Percentiles rank a stretch among this genome's conserved stretches.
Conservation (phyloP, 352 stramenopile species). For the Pythium folliculosum region DNA sequence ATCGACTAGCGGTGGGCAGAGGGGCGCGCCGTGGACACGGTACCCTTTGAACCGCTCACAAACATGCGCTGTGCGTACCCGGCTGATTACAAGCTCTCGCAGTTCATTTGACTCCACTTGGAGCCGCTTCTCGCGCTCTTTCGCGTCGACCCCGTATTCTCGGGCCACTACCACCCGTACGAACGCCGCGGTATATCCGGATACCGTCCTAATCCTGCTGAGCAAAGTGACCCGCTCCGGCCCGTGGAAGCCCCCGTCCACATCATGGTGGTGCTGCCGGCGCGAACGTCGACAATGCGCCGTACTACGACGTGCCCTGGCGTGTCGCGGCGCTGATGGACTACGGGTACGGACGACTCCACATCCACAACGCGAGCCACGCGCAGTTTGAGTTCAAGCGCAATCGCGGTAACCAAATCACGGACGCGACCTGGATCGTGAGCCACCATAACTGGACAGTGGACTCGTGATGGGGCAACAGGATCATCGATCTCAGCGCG, state of each 20-base stretch:
- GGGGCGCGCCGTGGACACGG: conserved; percentile 9
- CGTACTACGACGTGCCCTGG: conserved; percentile 20
- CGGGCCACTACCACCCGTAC: conserved; percentile 38
- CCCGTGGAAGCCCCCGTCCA: conserved; percentile 31
- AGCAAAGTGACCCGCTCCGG: neutral
- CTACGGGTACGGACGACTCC: conserved; percentile 43
- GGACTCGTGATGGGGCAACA: neutral
- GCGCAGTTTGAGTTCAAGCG: conserved; percentile 45
- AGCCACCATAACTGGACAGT: conserved; percentile 38
- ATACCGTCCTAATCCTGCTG: conserved; percentile 10
- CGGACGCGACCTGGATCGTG: conserved; percentile 37
- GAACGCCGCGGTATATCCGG: conserved; percentile 32
- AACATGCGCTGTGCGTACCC: conserved; percentile 46
- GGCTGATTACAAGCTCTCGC: conserved; percentile 22
- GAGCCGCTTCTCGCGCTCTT: conserved; percentile 31
- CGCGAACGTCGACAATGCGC: conserved; percentile 35
- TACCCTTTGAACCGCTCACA: conserved; percentile 43
- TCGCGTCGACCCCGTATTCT: conserved; percentile 34
- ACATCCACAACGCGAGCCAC: conserved; percentile 42
- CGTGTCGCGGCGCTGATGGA: conserved; percentile 8
- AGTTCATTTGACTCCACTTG: conserved; percentile 19
- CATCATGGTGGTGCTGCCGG: conserved; percentile 49
- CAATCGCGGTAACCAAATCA: conserved; percentile 28
- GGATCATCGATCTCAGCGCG: no score
- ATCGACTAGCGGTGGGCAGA: conserved; percentile 30